phyloP scores from a whole-genome alignment of 2,329 filamentous ascomycete genomes.

The Fusarium verrucosum region DNA sequence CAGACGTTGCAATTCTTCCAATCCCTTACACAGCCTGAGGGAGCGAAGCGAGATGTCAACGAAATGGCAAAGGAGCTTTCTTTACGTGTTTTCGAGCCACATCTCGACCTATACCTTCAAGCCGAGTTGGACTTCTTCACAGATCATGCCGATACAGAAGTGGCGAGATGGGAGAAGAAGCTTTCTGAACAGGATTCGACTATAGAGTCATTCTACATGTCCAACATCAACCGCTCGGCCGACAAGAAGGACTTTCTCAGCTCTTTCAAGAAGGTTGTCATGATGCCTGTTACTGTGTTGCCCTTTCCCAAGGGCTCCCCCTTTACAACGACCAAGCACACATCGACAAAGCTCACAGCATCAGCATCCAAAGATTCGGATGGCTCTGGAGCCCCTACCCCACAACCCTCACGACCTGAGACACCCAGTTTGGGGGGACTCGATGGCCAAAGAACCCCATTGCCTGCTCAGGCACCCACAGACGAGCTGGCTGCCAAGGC shows the following conservation, averaged over 20 bases:
- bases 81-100: slow-evolving; percentile 82
- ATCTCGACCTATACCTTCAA: slow-evolving; percentile 91
- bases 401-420: slow-evolving; percentile 58
- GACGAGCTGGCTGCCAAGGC: slow-evolving; percentile 95
- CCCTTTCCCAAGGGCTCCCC: slow-evolving; percentile 71
- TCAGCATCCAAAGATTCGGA: slow-evolving; percentile 39
- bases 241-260: slow-evolving; percentile 96
- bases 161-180: slow-evolving; percentile 89
- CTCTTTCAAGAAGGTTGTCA: slow-evolving; percentile 97
- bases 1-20: slow-evolving; percentile 82
- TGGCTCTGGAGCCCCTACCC: slow-evolving; percentile 43
- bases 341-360: slow-evolving; percentile 30
- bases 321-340: slow-evolving; percentile 60
- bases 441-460: slow-evolving; percentile 53
- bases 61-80: slow-evolving; percentile 74
- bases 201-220: slow-evolving; percentile 94
- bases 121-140: slow-evolving; percentile 92
- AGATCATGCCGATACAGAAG: slow-evolving; percentile 77
- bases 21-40: slow-evolving; percentile 73
- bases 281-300: slow-evolving; percentile 96
- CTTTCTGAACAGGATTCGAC: slow-evolving; percentile 89
- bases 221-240: slow-evolving; percentile 90
- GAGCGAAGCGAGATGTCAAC: slow-evolving; percentile 67
- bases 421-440: slow-evolving; percentile 56
- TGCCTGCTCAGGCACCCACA: slow-evolving; percentile 76